Evolutionary conservation across 1,284 basidiomycete genomes (phyloP).

Genomic region (Waitea zeae): DNA sequence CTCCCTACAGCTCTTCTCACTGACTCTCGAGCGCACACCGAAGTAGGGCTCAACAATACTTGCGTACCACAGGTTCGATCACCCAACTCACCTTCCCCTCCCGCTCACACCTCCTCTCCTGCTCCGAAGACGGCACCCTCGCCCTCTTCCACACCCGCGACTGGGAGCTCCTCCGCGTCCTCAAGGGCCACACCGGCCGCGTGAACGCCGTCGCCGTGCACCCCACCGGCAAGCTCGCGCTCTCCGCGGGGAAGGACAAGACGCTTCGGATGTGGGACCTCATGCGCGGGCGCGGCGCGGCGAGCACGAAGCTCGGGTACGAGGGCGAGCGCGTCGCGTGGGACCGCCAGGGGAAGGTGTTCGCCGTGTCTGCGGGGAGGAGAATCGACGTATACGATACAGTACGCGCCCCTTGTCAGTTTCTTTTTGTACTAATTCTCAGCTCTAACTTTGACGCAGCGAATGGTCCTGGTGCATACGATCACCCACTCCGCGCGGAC

Average conservation of each 20-base stretch:
- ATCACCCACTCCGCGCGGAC: constrained; percentile 64
- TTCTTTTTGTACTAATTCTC: constrained; percentile 1
- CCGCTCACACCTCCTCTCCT: constrained; percentile 75
- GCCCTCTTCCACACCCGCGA: constrained; percentile 85
- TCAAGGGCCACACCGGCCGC: constrained; percentile 88
- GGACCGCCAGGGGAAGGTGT: constrained; percentile 58
- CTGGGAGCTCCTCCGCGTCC: constrained; percentile 76
- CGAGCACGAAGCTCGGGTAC: constrained; percentile 76
- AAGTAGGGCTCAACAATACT: no score
- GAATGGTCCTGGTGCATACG: constrained; percentile 54
- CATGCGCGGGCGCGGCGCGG: constrained; percentile 83
- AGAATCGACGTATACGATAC: constrained; percentile 72
- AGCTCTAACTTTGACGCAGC: constrained; percentile 20
- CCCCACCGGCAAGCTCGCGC: constrained; percentile 79
- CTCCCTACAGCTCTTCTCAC: not conserved
- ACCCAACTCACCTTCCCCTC: constrained; percentile 82
- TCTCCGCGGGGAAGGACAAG: constrained; percentile 83
- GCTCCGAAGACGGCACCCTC: constrained; percentile 81
- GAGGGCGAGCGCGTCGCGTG: constrained; percentile 83
- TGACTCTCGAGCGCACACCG: not conserved
- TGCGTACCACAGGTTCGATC: constrained; percentile 53
- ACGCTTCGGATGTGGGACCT: constrained; percentile 97
- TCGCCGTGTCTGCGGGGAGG: constrained; percentile 62
- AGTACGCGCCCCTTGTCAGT: constrained; percentile 23
- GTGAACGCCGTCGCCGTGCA: constrained; percentile 87